phyloP scores from a whole-genome alignment of 208 protist genomes.

The Trypanosoma brucei region DNA sequence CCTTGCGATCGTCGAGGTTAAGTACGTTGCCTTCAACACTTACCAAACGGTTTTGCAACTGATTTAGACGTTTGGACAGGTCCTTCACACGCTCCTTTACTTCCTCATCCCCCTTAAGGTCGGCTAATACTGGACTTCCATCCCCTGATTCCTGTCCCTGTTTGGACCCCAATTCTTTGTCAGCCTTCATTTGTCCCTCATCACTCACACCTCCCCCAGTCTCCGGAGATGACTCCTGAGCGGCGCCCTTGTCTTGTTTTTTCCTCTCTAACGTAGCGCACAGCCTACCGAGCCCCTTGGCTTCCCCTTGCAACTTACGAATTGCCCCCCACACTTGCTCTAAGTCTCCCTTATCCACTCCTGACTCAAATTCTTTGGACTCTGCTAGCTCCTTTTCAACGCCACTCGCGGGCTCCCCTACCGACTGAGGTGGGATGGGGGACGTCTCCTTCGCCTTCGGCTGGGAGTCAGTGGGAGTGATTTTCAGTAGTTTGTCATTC shows the following conservation, averaged over 20 bases:
- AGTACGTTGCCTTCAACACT: slow-evolving; percentile 15
- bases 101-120: slow-evolving; percentile 1
- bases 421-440: slow-evolving; percentile 48
- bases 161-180: neutral
- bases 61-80: slow-evolving; percentile 28
- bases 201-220: neutral
- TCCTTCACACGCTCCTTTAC: slow-evolving; percentile 23
- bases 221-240: neutral
- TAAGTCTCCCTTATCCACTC: slow-evolving; percentile 52
- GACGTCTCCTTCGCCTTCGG: slow-evolving; percentile 30
- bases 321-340: slow-evolving; percentile 31
- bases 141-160: neutral
- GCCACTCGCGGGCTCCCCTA: slow-evolving; percentile 31
- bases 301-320: slow-evolving; percentile 31
- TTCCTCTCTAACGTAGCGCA: slow-evolving; percentile 38
- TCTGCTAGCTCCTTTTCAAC: slow-evolving; percentile 70
- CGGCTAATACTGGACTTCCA: neutral
- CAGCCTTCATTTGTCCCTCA: slow-evolving; percentile 13
- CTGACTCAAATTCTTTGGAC: slow-evolving; percentile 24
- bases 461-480: slow-evolving; percentile 3
- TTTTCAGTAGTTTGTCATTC: slow-evolving; percentile 23
- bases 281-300: slow-evolving; percentile 21
- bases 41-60: slow-evolving; percentile 25
- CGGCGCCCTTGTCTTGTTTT: slow-evolving; percentile 37
- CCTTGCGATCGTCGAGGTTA: slow-evolving; percentile 58